Base-by-base conservation (phyloP, 352 stramenopile species). In the Phytopythium kandeliae region DNA sequence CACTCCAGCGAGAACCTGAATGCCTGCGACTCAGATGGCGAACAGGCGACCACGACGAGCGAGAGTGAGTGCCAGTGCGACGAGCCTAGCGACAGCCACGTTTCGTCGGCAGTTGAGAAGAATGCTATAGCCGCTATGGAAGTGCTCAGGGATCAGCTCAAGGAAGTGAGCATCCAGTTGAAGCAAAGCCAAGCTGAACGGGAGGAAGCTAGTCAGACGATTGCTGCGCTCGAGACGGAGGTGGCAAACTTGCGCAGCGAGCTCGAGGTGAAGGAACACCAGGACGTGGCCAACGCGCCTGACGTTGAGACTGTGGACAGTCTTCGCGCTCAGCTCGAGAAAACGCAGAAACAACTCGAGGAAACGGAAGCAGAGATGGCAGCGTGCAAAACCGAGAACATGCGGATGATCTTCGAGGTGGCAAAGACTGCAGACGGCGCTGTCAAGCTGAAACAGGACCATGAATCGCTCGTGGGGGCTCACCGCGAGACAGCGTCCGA, bases 351-450 rank as follows among this genome's bases (percentile, higher is more conserved):
- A 26, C 57, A 78, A 28, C 65, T 67, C 21, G 44, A 42, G 16
- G 47, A 53, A 17, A 30, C 62, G 7, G 62, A 84, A 40, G 54
- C 66, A 16, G 73, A 88, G 57, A 70, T 89, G 54, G 56, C 59
- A 28, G 64, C 73, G 3, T 72, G 82, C 42, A 85, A 87, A 60
- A 67, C 71, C 15, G 80, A 92, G 48, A 92, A 92, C 44, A 54
- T 79, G 38, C 74, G 78, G 0, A 86, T 89, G 78, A 64, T 85
- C 15, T 89, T 89, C 51, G 76, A 89, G 28, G 72, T 89, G 21
- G 78, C 78, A 1, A 85, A 86, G 59, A 80, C 78, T 10, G 67
- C 78, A 0, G 80, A 92, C 48, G 57, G 68, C 28, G 71, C 63
- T 11, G 69, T 77, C 10, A 78, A 78, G 43, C 56, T 87, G 12